Conservation (phyloP, 177 flowering plant genomes). For the Tripterygium wilfordii region DNA sequence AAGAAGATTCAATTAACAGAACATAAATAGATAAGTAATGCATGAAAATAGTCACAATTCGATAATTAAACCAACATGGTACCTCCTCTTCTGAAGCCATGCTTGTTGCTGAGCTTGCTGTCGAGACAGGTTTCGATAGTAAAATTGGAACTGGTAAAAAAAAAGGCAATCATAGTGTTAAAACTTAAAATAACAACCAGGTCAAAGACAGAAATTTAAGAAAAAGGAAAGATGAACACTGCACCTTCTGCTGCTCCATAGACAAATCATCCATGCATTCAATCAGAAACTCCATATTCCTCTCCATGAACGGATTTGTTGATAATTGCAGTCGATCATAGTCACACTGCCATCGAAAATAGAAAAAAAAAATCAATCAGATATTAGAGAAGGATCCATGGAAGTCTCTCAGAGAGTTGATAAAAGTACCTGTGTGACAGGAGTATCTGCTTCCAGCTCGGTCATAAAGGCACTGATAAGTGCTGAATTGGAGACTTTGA, state of each 20-base stretch:
- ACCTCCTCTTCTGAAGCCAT: constrained; percentile 99
- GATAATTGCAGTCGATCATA: constrained; percentile 86
- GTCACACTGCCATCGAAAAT: constrained; percentile 56
- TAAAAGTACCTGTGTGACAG: constrained; percentile 83
- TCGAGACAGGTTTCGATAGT: constrained; percentile 80
- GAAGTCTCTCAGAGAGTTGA: background rate
- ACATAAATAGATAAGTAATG: background rate
- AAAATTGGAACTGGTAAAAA: constrained; percentile 72
- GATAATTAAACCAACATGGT: background rate
- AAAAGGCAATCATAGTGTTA: background rate
- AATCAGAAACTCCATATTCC: constrained; percentile 85
- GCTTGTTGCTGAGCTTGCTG: constrained; percentile 97
- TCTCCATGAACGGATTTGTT: constrained; percentile 74
- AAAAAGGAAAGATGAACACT: constrained; percentile 10
- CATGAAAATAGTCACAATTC: background rate
- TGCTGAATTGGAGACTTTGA: constrained; percentile 97
- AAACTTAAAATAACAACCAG: background rate
- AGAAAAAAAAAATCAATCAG: background rate
- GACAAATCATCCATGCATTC: constrained; percentile 98
- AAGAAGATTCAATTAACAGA: too few species aligned
- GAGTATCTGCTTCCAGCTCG: constrained; percentile 80
- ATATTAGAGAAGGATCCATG: too few species aligned
- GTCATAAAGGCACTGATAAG: constrained; percentile 97
- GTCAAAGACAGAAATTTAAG: background rate
- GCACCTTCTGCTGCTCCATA: constrained; percentile 89